Percentiles rank a stretch among this genome's conserved stretches.
These are phyloP conservation scores for Rosellinia necatrix DNA, from an alignment of 2,329 filamentous ascomycete species.

Conservation along the genomic window DNA sequence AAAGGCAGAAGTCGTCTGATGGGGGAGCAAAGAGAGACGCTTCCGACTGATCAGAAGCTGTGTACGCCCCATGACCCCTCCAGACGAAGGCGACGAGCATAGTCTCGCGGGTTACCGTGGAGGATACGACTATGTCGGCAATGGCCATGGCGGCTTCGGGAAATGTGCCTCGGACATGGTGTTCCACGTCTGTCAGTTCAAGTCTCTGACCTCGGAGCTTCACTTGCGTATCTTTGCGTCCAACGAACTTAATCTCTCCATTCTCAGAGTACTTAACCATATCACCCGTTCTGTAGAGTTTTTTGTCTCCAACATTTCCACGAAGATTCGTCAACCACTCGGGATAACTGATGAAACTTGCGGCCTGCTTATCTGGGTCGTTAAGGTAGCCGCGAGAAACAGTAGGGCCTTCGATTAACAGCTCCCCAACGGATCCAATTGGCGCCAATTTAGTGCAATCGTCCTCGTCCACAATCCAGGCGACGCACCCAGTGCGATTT, in stretches of 20 bases:
- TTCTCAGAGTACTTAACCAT: not conserved
- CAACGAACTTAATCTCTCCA: not conserved
- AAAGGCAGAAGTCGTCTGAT: too few species aligned
- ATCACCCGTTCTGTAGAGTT: conserved; percentile 3
- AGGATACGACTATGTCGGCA: too few species aligned
- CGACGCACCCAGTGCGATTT: not conserved
- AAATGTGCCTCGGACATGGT: too few species aligned
- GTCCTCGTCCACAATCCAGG: not conserved
- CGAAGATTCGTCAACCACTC: not conserved
- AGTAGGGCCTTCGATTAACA: not conserved
- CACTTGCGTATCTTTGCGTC: not conserved
- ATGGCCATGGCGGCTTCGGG: too few species aligned
- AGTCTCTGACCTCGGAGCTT: not conserved
- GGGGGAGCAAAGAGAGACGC: too few species aligned
- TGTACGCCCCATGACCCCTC: too few species aligned
- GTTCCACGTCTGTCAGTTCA: too few species aligned
- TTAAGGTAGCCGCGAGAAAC: not conserved
- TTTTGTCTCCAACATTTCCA: too few species aligned
- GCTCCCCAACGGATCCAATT: conserved; percentile 7
- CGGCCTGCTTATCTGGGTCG: not conserved
- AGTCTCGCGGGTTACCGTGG: too few species aligned
- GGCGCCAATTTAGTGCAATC: not conserved
- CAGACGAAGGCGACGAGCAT: too few species aligned
- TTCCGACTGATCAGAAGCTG: too few species aligned
- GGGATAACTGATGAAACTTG: not conserved